Evolutionary conservation across 1,284 basidiomycete species (phyloP).

Genomic region (Mycosarcoma mackinlayi): DNA sequence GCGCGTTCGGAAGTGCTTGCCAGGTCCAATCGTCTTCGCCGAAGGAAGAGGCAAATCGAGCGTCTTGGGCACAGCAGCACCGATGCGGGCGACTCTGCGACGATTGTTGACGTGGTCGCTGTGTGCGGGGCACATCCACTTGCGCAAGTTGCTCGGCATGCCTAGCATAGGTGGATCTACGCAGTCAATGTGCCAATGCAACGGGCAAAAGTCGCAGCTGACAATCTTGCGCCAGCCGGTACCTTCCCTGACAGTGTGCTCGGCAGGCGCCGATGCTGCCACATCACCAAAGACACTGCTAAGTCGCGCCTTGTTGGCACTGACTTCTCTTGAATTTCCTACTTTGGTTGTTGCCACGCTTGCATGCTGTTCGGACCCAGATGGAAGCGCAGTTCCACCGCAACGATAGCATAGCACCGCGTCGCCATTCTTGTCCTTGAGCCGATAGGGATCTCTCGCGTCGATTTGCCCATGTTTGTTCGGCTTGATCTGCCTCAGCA

Average conservation of each 20-base stretch:
- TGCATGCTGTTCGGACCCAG: slow-evolving; percentile 48
- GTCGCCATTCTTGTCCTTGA: slow-evolving; percentile 84
- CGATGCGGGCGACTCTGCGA: slow-evolving; percentile 50
- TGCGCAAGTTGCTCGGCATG: slow-evolving; percentile 86
- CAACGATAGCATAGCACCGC: slow-evolving; percentile 89
- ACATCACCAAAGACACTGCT: slow-evolving; percentile 4
- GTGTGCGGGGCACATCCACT: slow-evolving; percentile 99
- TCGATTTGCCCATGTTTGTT: slow-evolving; percentile 87
- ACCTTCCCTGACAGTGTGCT: slow-evolving; percentile 37
- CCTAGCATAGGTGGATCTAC: slow-evolving; percentile 86
- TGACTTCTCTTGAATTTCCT: not conserved
- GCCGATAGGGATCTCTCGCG: slow-evolving; percentile 86
- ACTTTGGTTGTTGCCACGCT: not conserved
- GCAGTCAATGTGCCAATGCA: slow-evolving; percentile 98
- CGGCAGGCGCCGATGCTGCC: slow-evolving; percentile 15
- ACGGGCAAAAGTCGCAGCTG: slow-evolving; percentile 92
- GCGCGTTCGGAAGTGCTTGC: slow-evolving; percentile 74
- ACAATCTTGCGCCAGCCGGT: slow-evolving; percentile 74
- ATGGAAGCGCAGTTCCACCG: slow-evolving; percentile 78
- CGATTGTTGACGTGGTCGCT: slow-evolving; percentile 77
- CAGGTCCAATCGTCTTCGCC: slow-evolving; percentile 72
- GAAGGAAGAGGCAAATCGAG: slow-evolving; percentile 49
- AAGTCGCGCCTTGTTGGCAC: slow-evolving; percentile 6
- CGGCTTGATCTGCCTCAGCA: slow-evolving; percentile 66
- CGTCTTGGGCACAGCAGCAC: slow-evolving; percentile 33